Evolutionary conservation across 2,329 filamentous ascomycete genomes (phyloP).

Genomic region (Microcyclosporella mali): DNA sequence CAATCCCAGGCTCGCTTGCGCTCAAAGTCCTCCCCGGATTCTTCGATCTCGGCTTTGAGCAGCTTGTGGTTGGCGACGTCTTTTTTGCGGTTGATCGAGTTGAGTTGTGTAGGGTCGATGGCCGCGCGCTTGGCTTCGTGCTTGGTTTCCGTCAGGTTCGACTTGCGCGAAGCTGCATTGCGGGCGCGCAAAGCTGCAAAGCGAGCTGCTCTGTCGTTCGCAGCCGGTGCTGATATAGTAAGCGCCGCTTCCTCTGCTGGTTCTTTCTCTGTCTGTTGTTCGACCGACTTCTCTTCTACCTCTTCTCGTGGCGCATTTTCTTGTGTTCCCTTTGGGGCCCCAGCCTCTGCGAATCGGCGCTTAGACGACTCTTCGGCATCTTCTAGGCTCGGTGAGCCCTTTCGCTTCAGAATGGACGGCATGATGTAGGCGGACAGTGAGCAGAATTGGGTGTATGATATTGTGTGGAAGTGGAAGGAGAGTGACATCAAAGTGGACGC

Average conservation of each 20-base stretch:
- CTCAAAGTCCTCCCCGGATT: slow-evolving; percentile 85
- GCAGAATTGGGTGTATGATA: no score
- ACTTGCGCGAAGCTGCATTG: slow-evolving; percentile 50
- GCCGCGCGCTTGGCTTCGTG: slow-evolving; percentile 74
- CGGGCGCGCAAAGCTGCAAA: slow-evolving; percentile 85
- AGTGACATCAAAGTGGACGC: no score
- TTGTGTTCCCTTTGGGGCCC: slow-evolving; percentile 9
- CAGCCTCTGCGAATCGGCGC: slow-evolving; percentile 29
- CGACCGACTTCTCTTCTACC: slow-evolving; percentile 5
- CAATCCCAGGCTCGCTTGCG: slow-evolving; percentile 98
- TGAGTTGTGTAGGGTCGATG: slow-evolving; percentile 70
- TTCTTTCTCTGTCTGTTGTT: slow-evolving; percentile 7
- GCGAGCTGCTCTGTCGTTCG: slow-evolving; percentile 63
- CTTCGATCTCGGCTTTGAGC: slow-evolving; percentile 83
- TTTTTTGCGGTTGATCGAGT: slow-evolving; percentile 74
- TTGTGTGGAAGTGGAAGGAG: no score
- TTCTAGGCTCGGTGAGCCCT: slow-evolving; percentile 31
- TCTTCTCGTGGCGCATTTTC: slow-evolving; percentile 8
- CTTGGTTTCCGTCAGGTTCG: slow-evolving; percentile 75
- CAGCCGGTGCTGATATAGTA: slow-evolving; percentile 26
- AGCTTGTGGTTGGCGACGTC: slow-evolving; percentile 88
- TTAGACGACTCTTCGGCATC: slow-evolving; percentile 30
- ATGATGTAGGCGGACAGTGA: slow-evolving; percentile 7
- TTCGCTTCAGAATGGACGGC: slow-evolving; percentile 30
- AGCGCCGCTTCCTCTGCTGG: slow-evolving; percentile 22